phyloP scores from a whole-genome alignment of 805 yeast species.

The Priceomyces fermenticarens region DNA sequence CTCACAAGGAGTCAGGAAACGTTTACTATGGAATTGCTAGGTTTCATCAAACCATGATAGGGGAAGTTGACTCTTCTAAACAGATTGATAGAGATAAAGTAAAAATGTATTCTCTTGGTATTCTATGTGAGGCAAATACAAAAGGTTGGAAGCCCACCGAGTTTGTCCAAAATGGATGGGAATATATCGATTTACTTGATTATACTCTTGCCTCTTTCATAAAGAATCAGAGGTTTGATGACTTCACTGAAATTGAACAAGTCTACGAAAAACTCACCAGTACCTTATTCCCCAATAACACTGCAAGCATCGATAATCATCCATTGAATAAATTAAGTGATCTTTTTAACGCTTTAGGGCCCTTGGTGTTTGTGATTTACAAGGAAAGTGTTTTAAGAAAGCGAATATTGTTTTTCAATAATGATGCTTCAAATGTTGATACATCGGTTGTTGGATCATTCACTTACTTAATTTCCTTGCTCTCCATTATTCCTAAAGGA shows the following conservation, averaged over 20 bases:
- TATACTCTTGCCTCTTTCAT: constrained; percentile 20
- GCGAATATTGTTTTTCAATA: constrained; percentile 48
- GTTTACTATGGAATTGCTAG: constrained; percentile 35
- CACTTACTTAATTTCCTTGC: constrained; percentile 54
- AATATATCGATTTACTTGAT: constrained; percentile 29
- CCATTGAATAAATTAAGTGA: constrained; percentile 40
- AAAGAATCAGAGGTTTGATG: constrained; percentile 10
- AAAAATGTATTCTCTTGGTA: constrained; percentile 39
- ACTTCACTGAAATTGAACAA: constrained; percentile 16
- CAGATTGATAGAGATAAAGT: constrained; percentile 22
- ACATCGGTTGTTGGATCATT: constrained; percentile 37
- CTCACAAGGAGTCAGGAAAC: constrained; percentile 20
- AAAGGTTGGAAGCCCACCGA: constrained; percentile 35
- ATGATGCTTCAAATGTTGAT: constrained; percentile 15
- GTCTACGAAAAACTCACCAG: constrained; percentile 13
- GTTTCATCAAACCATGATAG: constrained; percentile 21
- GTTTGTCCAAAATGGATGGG: constrained; percentile 36
- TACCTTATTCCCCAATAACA: constrained; percentile 1
- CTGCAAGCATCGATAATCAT: constrained; percentile 30
- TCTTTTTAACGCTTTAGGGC: constrained; percentile 55
- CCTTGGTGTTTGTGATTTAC: constrained; percentile 62
- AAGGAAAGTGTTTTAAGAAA: constrained; percentile 59
- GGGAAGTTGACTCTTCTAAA: not conserved
- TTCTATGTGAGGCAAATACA: constrained; percentile 28
- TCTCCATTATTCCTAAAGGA: constrained; percentile 65